A percentile compares a stretch with the other conserved stretches of the same genome.
phyloP scores from a whole-genome alignment of 164 flowering plant genomes.

The Macadamia tetraphylla region DNA sequence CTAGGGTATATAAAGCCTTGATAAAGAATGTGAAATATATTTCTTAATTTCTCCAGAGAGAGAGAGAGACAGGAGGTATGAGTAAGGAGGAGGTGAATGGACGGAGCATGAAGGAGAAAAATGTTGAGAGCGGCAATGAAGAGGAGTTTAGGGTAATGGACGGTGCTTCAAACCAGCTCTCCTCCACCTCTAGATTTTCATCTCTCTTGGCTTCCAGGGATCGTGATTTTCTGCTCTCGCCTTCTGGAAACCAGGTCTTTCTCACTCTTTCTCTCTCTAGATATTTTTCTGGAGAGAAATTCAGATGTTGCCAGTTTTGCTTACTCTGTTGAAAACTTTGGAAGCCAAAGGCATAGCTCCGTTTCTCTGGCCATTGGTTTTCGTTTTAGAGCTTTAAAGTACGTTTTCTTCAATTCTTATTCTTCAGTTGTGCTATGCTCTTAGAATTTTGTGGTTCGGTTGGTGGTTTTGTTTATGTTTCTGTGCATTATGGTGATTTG shows the following conservation, averaged over 20 bases:
- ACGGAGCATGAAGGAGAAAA: not conserved
- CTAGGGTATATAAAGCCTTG: not conserved
- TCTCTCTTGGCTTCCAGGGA: slow-evolving; percentile 39
- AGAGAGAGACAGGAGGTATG: slow-evolving; percentile 1
- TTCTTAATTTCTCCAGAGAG: not conserved
- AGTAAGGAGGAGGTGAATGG: not conserved
- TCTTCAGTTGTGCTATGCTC: too few species aligned
- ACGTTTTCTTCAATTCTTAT: too few species aligned
- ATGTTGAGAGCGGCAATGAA: not conserved
- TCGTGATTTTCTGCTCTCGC: slow-evolving; percentile 49
- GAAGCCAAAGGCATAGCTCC: too few species aligned
- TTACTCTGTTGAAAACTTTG: too few species aligned
- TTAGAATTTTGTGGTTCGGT: too few species aligned
- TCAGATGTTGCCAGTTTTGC: too few species aligned
- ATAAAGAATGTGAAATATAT: too few species aligned
- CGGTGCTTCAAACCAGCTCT: not conserved
- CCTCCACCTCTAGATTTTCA: slow-evolving; percentile 1
- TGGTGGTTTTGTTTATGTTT: too few species aligned
- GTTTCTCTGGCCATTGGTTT: too few species aligned
- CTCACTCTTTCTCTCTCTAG: slow-evolving; percentile 2
- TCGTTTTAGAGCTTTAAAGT: too few species aligned
- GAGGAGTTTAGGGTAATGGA: not conserved
- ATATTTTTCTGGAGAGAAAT: not conserved
- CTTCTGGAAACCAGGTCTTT: slow-evolving; percentile 41
- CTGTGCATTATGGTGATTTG: too few species aligned